These are phyloP conservation scores for Amylostereum areolatum DNA, from an alignment of 1,284 basidiomycete genomes.

Conservation along the genomic window DNA sequence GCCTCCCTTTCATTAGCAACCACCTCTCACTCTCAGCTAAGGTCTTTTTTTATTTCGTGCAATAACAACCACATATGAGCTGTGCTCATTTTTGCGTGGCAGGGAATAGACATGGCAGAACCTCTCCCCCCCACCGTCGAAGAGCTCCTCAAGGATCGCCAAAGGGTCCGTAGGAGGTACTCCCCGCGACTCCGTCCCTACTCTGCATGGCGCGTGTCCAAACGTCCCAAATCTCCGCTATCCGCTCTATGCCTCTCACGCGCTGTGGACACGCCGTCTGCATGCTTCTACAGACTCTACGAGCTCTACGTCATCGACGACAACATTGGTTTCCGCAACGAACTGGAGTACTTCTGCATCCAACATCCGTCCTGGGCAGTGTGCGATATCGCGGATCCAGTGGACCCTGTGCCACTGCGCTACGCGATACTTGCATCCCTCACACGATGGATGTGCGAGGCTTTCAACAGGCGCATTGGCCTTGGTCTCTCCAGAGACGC, in stretches of 20 bases:
- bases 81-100: no score
- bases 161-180: no score
- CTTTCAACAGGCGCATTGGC: conserved; percentile 27
- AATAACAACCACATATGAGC: no score
- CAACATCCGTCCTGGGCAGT: conserved; percentile 17
- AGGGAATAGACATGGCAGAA: no score
- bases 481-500: conserved; percentile 21
- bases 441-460: conserved; percentile 21
- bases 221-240: no score
- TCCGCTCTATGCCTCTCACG: background rate
- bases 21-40: no score
- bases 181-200: no score
- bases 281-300: conserved; percentile 22
- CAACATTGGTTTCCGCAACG: conserved; percentile 19
- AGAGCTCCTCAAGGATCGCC: no score
- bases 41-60: no score
- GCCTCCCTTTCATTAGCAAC: no score
- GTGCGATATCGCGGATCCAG: conserved; percentile 21
- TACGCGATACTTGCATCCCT: conserved; percentile 26
- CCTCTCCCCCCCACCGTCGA: no score
- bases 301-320: conserved; percentile 18
- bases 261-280: conserved; percentile 4
- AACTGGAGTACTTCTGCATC: conserved; percentile 24
- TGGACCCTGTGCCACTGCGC: conserved; percentile 18
- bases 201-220: no score